Conservation (phyloP, 176 grass and related monocot genomes). For the Pontederia crassipes region DNA sequence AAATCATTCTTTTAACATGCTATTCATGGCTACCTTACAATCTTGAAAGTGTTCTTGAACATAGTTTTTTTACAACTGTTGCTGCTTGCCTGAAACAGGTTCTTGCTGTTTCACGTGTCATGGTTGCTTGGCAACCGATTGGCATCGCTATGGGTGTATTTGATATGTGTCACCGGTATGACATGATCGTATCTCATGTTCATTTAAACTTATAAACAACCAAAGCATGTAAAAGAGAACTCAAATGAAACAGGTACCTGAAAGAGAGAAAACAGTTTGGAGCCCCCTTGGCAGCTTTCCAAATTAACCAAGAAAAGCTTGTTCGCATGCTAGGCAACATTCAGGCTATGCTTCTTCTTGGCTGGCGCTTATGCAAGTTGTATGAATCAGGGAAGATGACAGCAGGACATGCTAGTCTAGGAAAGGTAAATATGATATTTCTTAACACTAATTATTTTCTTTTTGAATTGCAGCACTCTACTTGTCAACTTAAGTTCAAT, state of each 20-base stretch:
- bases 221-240: background rate
- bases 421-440: slow-evolving; percentile 46
- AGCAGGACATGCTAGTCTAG: slow-evolving; percentile 71
- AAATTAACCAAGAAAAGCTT: slow-evolving; percentile 97
- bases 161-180: slow-evolving; percentile 75
- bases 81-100: slow-evolving; percentile 36
- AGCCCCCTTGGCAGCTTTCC: slow-evolving; percentile 81
- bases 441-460: background rate
- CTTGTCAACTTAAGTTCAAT: background rate
- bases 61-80: background rate
- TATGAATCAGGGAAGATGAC: slow-evolving; percentile 97
- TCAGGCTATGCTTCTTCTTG: slow-evolving; percentile 90
- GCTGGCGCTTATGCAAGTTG: slow-evolving; percentile 86
- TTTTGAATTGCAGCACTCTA: slow-evolving; percentile 5
- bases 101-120: slow-evolving; percentile 66
- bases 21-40: too few relatives aligned
- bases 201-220: background rate
- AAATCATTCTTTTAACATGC: too few relatives aligned
- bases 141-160: slow-evolving; percentile 88
- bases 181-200: background rate
- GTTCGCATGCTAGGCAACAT: slow-evolving; percentile 91
- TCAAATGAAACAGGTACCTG: slow-evolving; percentile 57
- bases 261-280: slow-evolving; percentile 93
- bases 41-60: background rate
- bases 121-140: slow-evolving; percentile 90